Evolutionary conservation across 345 rosid genomes (phyloP), one percentile per base, ranked within the genome.

Genomic region (Eucalyptus pauciflora): DNA sequence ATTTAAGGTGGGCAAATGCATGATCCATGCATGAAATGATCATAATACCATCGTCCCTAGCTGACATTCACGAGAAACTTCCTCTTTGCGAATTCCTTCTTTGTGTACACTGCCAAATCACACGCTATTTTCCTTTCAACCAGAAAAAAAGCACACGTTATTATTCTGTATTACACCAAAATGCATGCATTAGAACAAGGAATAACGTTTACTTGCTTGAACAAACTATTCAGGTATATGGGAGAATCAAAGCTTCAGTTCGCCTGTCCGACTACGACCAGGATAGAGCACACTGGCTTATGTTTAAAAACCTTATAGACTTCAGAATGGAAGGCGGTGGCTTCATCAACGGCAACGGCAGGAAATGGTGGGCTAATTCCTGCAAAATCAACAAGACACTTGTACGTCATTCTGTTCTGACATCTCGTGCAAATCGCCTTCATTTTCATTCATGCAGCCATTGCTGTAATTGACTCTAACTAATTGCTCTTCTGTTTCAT

Each of bases 291-390:
- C 93, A 89, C 51, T 97, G 99, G 99, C 89, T 97, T 62, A 62
- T 89, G 41, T 96, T 96, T 69, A 87, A 94, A 4, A 90, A 89
- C 86, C 93, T 97, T 11, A 27, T 88, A 49, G 93, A 95, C 87
- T 93, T 97, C 48, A 91, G 91, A 81, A 94, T 97, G 18, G 95
- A 91, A 91, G 99, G 99, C 48, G 97, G 98, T n/a, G 99, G 99
- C 64, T 92, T 91, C 89, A 95, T 97, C 90, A 86, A 97, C 67
- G 99, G 99, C 31, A 96, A 94, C 90, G 99, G 99, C 15, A 87
- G 91, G 29, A 92, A 90, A 37, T 97, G 99, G 99, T 97, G 99
- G 99, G 85, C 89, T 89, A 94, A 94, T 7, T 97, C 99, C 52
- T 96, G 99, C 95, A 97, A 97, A 93, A 90, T 96, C 91, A 94